Percentiles rank a stretch among this genome's conserved stretches.
Evolutionary conservation across 345 rosid genomes (phyloP).

Genomic region (Aurinia saxatilis): DNA sequence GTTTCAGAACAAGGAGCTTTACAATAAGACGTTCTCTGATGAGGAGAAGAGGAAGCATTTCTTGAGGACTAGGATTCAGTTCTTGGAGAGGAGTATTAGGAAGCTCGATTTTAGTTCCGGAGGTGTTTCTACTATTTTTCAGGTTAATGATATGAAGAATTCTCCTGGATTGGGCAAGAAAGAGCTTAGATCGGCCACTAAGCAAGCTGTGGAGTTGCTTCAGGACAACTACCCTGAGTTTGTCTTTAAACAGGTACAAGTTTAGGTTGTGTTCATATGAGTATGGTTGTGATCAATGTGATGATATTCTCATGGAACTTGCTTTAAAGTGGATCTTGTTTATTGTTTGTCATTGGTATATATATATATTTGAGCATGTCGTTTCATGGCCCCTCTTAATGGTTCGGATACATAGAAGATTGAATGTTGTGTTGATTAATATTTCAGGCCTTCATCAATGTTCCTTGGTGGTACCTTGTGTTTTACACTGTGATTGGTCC

Average conservation of each 20-base stretch:
- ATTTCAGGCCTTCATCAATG: conserved; percentile 60
- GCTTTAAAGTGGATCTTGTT: neutral
- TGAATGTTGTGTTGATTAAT: neutral
- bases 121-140: conserved; percentile 68
- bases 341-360: neutral
- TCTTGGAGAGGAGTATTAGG: conserved; percentile 82
- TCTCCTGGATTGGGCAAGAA: conserved; percentile 75
- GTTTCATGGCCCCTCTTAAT: neutral
- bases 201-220: conserved; percentile 69
- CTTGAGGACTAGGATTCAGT: conserved; percentile 81
- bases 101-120: conserved; percentile 80
- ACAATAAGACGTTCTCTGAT: conserved; percentile 61
- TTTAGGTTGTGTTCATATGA: neutral
- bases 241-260: conserved; percentile 72
- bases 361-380: neutral
- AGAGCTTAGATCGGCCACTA: conserved; percentile 78
- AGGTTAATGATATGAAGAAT: conserved; percentile 81
- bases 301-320: neutral
- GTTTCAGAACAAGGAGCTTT: conserved; percentile 81
- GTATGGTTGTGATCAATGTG: neutral
- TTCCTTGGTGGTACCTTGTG: conserved; percentile 74
- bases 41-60: conserved; percentile 67
- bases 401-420: neutral
- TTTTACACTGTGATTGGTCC: conserved; percentile 63
- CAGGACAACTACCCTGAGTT: conserved; percentile 97